phyloP scores from a whole-genome alignment of 2,329 filamentous ascomycete species.

The Colletotrichum scovillei region DNA sequence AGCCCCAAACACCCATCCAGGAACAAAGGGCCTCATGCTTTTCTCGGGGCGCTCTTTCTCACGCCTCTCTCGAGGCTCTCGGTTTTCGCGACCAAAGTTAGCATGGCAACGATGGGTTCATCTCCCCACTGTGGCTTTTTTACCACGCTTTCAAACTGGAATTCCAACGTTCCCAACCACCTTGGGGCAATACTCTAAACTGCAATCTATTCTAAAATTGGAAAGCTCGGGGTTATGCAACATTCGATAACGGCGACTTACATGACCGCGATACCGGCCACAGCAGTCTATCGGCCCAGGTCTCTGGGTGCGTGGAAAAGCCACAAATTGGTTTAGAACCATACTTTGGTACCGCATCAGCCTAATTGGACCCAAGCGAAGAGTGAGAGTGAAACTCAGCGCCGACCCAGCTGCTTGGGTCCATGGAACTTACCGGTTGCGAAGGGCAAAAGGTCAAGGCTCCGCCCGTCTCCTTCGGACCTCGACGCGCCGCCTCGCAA shows the following conservation, averaged over 20 bases:
- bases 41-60: background rate
- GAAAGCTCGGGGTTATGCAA: background rate
- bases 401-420: background rate
- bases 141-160: background rate
- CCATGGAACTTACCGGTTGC: background rate
- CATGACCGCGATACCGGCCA: background rate
- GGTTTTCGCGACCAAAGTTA: background rate
- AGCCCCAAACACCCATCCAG: constrained; percentile 24
- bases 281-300: background rate
- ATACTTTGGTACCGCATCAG: background rate
- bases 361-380: too few species aligned
- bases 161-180: background rate
- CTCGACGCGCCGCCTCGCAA: background rate
- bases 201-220: background rate
- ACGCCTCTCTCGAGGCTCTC: background rate
- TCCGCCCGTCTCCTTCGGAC: background rate
- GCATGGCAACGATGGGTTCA: background rate
- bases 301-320: background rate
- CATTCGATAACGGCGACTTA: background rate
- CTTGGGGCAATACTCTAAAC: background rate
- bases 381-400: background rate
- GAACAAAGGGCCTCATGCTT: constrained; percentile 13
- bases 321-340: background rate
- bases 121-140: background rate
- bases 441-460: background rate